Evolutionary conservation across 2,329 filamentous ascomycete genomes (phyloP).

Genomic region (Chaetomiaceae sp.): DNA sequence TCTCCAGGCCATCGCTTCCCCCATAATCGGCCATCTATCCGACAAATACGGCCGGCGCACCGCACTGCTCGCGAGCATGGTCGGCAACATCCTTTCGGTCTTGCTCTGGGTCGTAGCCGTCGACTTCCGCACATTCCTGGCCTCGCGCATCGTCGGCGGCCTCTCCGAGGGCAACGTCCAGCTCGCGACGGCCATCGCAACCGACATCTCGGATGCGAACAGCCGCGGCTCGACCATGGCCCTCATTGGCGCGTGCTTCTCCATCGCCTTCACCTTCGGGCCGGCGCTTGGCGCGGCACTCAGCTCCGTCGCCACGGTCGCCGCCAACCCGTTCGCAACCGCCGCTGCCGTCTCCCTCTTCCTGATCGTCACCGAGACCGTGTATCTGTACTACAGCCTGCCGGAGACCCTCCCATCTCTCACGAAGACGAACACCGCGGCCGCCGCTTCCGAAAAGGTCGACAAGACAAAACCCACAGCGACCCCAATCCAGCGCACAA

Average conservation of each 20-base stretch:
- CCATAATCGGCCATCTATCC: conserved; percentile 82
- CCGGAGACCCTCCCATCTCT: conserved; percentile 78
- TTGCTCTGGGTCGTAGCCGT: conserved; percentile 90
- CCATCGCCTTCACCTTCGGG: conserved; percentile 93
- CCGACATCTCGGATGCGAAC: conserved; percentile 84
- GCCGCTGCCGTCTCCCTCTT: conserved; percentile 84
- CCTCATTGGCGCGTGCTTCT: conserved; percentile 93
- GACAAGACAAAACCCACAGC: conserved; percentile 21
- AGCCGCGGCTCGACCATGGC: conserved; percentile 91
- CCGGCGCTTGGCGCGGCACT: conserved; percentile 87
- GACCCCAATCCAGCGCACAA: conserved; percentile 54
- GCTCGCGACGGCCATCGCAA: conserved; percentile 91
- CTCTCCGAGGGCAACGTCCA: conserved; percentile 97
- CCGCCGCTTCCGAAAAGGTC: conserved; percentile 1
- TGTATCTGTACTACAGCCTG: conserved; percentile 78
- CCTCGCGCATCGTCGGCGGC: conserved; percentile 87
- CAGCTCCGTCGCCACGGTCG: conserved; percentile 69
- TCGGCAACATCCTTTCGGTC: conserved; percentile 87
- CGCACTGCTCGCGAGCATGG: conserved; percentile 86
- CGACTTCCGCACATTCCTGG: conserved; percentile 92
- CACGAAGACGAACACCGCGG: conserved; percentile 31
- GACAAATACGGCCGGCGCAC: conserved; percentile 84
- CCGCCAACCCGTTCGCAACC: conserved; percentile 88
- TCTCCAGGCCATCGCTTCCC: conserved; percentile 87
- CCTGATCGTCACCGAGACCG: conserved; percentile 79